These are phyloP conservation scores for Pleurotus cornucopiae DNA, from an alignment of 768 basidiomycete genomes.

Conservation along the genomic window DNA sequence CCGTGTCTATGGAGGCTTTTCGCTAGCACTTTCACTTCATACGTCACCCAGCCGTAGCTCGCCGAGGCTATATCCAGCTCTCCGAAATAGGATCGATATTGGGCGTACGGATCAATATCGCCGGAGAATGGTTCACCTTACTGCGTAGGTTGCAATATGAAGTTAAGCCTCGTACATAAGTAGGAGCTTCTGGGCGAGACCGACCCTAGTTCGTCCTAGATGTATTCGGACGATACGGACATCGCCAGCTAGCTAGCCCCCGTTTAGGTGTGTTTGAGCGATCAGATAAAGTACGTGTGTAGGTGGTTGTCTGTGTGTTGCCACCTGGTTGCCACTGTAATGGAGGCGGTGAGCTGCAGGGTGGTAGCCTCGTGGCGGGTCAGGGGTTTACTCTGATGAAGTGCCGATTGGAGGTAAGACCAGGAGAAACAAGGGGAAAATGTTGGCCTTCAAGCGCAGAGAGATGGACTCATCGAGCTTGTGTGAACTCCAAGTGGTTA, in stretches of 20 bases:
- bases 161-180: neutral
- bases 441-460: neutral
- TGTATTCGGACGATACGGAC: neutral
- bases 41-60: neutral
- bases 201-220: neutral
- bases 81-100: conserved; percentile 5
- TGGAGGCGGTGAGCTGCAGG: neutral
- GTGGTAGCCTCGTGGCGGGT: conserved; percentile 1
- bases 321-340: neutral
- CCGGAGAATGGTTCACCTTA: neutral
- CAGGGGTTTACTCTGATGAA: neutral
- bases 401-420: neutral
- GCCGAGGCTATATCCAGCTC: neutral
- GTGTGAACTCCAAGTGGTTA: neutral
- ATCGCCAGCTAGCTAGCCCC: neutral
- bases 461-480: neutral
- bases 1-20: too few relatives aligned
- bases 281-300: neutral
- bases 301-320: neutral
- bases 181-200: neutral
- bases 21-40: neutral
- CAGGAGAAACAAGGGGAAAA: neutral
- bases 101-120: conserved; percentile 1
- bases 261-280: neutral
- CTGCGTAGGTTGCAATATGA: neutral